A percentile compares a stretch with the other conserved stretches of the same genome.
phyloP scores from a whole-genome alignment of 352 stramenopile species.

The Globisporangium paddicum region DNA sequence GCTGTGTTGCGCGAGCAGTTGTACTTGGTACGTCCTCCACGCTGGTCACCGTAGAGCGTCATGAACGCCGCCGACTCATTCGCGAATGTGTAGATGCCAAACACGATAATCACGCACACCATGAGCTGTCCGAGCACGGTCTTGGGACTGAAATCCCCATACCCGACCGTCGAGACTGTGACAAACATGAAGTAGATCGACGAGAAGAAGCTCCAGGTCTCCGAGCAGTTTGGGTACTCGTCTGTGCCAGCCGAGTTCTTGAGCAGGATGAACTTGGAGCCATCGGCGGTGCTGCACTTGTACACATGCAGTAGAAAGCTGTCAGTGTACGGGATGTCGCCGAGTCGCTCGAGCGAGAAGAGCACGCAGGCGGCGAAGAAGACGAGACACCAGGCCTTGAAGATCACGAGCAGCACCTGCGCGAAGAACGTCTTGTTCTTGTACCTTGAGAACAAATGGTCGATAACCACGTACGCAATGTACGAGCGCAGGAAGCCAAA shows the following conservation, averaged over 20 bases:
- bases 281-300: conserved; percentile 56
- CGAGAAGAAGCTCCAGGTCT: conserved; percentile 86
- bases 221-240: conserved; percentile 50
- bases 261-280: conserved; percentile 40
- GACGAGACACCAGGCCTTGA: conserved; percentile 72
- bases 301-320: conserved; percentile 86
- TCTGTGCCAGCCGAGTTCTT: conserved; percentile 46
- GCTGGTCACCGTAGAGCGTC: conserved; percentile 67
- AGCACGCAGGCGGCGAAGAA: conserved; percentile 82
- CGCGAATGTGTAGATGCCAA: conserved; percentile 86
- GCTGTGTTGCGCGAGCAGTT: conserved; percentile 57
- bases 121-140: conserved; percentile 74
- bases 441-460: conserved; percentile 64
- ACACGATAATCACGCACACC: conserved; percentile 81
- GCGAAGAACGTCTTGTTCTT: conserved; percentile 77
- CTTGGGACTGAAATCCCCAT: conserved; percentile 83
- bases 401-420: conserved; percentile 72
- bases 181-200: conserved; percentile 90
- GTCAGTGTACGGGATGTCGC: conserved; percentile 76
- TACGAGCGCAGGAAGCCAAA: conserved; percentile 85
- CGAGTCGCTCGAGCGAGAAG: conserved; percentile 81
- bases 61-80: conserved; percentile 80
- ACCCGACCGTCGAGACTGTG: conserved; percentile 83
- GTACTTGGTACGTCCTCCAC: conserved; percentile 50
- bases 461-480: conserved; percentile 78